A percentile compares a stretch with the other conserved stretches of the same genome.
Conservation (phyloP, 108 stramenopile species). For the Nitzschia sp. region DNA sequence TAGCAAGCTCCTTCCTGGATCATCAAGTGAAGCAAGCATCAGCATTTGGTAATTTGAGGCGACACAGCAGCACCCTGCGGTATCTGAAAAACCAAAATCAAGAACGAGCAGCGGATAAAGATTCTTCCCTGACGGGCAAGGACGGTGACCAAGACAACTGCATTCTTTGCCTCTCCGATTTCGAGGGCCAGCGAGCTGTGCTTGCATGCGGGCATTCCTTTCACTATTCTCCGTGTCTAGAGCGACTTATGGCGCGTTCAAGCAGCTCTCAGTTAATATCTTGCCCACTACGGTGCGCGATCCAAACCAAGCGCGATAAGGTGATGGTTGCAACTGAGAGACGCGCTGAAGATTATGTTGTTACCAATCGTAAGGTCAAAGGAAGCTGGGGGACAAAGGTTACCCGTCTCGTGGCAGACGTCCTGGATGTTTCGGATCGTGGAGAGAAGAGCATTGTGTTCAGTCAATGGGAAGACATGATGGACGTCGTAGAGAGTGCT, state of each 20-base stretch:
- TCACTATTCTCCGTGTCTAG: constrained; percentile 52
- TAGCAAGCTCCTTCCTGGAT: constrained; percentile 31
- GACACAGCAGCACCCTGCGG: constrained; percentile 54
- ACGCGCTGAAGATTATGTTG: constrained; percentile 50
- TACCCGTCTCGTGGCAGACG: constrained; percentile 54
- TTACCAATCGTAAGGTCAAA: constrained; percentile 37
- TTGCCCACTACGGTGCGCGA: constrained; percentile 57
- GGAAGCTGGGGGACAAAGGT: constrained; percentile 85
- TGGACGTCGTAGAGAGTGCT: constrained; percentile 73
- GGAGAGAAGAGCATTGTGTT: constrained; percentile 82
- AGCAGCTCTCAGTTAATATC: constrained; percentile 9
- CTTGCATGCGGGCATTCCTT: constrained; percentile 77
- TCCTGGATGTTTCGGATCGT: constrained; percentile 37
- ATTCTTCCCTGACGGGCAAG: constrained; percentile 2
- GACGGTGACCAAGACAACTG: constrained; percentile 34
- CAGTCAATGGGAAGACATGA: constrained; percentile 85
- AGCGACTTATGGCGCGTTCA: constrained; percentile 37
- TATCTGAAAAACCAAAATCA: constrained; percentile 59
- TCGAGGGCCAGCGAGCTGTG: constrained; percentile 61
- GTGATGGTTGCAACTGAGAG: constrained; percentile 53
- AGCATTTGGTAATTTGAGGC: constrained; percentile 46
- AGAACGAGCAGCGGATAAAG: constrained; percentile 3
- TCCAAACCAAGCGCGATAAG: constrained; percentile 41
- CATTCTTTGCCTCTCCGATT: constrained; percentile 52
- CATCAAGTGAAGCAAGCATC: constrained; percentile 64